Base-by-base conservation (phyloP, 495 filamentous ascomycete species). In the Aspergillus taichungensis region DNA sequence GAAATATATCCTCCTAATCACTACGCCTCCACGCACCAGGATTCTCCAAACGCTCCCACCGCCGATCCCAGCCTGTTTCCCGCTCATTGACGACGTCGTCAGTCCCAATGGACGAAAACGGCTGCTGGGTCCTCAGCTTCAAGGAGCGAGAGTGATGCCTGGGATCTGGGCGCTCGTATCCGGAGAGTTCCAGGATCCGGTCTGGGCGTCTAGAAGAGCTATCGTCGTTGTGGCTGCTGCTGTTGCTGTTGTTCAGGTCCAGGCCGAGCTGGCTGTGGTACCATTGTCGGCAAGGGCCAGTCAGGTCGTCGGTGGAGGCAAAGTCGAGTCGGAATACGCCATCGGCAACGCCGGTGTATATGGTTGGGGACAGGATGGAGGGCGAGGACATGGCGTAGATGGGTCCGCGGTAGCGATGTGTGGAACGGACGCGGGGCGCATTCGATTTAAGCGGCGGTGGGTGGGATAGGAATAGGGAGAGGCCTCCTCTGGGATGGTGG, bases 381-480 rank as follows among this genome's bases (percentile, higher is more conserved):
- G 79, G 76, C 3, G 72, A 69, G 9, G 75, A 78, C 55, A 83
- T 69, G 36, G 70, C 68, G 48, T 83, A 83, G 36, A 83, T 70
- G 6, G 76, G 67, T n/a, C 60, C 69, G 39, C 58, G 61, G 54
- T 72, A 69, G 35, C 58, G 45, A 6, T 38, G 45, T 28, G 34
- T 45, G 50, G 38, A 47, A 40, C 35, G 59, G 0, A n/a, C 11
- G 13, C 53, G 54, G 28, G 38, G 6, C 30, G 47, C 40, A 12
- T 45, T 34, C 28, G 47, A 11, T 30, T 45, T 14, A 24, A 31
- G 30, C 24, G 52, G 47, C 10, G 54, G 58, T 27, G 48, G 50
- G 27, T 61, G 36, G 13, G 64, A 69, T 13, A 72, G 54, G 49
- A 71, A 72, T 13, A 69, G 36, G 2, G 66, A 67, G 45, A 71